phyloP scores from a whole-genome alignment of 768 basidiomycete genomes.

The Lactarius indigo region DNA sequence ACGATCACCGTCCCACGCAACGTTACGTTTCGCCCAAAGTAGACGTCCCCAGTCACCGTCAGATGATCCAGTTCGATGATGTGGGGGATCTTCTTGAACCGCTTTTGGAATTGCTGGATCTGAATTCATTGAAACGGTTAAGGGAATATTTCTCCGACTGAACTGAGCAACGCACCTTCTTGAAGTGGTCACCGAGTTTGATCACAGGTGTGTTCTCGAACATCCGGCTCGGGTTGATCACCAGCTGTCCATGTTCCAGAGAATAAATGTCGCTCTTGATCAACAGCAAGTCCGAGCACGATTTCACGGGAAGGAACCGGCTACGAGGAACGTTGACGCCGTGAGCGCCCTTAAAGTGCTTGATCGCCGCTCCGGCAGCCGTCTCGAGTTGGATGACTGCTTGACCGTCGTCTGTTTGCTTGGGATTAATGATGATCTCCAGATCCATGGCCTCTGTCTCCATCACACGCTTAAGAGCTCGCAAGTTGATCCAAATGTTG shows the following conservation, averaged over 20 bases:
- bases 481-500: conserved; percentile 56
- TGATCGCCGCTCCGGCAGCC: conserved; percentile 72
- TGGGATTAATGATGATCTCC: conserved; percentile 78
- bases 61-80: conserved; percentile 73
- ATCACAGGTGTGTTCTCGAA: conserved; percentile 66
- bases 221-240: conserved; percentile 56
- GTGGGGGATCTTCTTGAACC: conserved; percentile 72
- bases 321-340: conserved; percentile 72
- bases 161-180: conserved; percentile 47
- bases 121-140: conserved; percentile 11
- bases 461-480: conserved; percentile 72
- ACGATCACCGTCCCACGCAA: conserved; percentile 65
- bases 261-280: conserved; percentile 71
- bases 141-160: not conserved
- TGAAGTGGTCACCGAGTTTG: conserved; percentile 75
- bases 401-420: conserved; percentile 64
- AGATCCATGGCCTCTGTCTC: conserved; percentile 63
- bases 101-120: conserved; percentile 64
- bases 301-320: conserved; percentile 67
- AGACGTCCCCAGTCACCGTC: conserved; percentile 66
- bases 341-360: conserved; percentile 62
- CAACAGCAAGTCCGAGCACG: conserved; percentile 59
- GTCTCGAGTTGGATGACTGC: conserved; percentile 77
- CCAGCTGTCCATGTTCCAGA: conserved; percentile 63
- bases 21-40: conserved; percentile 62